A percentile compares a stretch with the other conserved stretches of the same genome.
Evolutionary conservation across 352 stramenopile genomes (phyloP).

Genomic region (Hyphochytrium catenoides): DNA sequence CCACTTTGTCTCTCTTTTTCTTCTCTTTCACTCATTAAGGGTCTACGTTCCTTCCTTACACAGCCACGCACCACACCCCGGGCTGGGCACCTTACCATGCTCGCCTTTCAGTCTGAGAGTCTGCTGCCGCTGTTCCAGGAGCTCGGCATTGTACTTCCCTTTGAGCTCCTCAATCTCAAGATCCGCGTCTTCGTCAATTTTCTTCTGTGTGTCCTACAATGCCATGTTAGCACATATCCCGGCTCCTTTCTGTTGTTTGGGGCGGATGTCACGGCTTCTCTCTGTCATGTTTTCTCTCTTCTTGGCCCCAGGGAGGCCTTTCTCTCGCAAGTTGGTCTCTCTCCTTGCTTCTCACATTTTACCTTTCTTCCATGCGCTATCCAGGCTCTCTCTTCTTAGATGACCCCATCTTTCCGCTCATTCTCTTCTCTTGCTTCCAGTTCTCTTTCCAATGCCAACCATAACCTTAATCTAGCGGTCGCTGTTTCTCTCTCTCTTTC

Average conservation of each 20-base stretch:
- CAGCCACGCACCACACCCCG: too few relatives aligned
- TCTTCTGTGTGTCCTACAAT: slow-evolving; percentile 15
- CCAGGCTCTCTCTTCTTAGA: slow-evolving; percentile 13
- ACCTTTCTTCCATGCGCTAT: slow-evolving; percentile 15
- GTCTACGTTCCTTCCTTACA: too few relatives aligned
- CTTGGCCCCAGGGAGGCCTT: not conserved
- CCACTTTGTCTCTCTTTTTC: too few relatives aligned
- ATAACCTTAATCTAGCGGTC: too few relatives aligned
- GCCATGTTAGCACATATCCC: slow-evolving; percentile 10
- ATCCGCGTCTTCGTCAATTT: slow-evolving; percentile 57
- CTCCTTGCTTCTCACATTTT: slow-evolving; percentile 8
- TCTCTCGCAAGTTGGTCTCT: slow-evolving; percentile 2
- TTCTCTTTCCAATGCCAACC: too few relatives aligned
- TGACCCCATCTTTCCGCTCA: too few relatives aligned
- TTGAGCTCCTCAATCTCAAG: slow-evolving; percentile 63
- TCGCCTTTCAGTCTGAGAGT: slow-evolving; percentile 61
- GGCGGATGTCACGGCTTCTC: not conserved
- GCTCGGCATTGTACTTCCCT: slow-evolving; percentile 55
- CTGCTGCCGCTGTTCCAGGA: slow-evolving; percentile 52
- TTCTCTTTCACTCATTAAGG: too few relatives aligned
- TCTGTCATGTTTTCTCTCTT: not conserved
- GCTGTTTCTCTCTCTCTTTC: too few relatives aligned
- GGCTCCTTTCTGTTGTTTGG: slow-evolving; percentile 3
- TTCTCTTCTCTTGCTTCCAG: too few relatives aligned
- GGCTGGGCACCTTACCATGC: not conserved